phyloP scores from a whole-genome alignment of 495 filamentous ascomycete species.

The Ramalina intermedia region DNA sequence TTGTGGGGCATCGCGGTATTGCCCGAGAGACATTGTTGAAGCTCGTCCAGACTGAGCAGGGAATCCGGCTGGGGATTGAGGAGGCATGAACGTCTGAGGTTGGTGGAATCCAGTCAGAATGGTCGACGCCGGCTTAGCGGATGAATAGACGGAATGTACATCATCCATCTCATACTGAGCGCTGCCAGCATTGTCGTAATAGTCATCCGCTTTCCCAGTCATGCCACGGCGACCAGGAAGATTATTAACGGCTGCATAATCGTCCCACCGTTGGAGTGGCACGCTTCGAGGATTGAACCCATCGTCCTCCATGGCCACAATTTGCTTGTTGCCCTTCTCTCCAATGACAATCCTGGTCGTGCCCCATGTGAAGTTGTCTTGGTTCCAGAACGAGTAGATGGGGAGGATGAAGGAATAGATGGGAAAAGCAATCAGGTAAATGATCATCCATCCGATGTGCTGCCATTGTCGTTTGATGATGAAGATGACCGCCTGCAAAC shows the following conservation, averaged over 20 bases:
- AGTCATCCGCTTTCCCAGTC: conserved; percentile 48
- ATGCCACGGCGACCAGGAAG: conserved; percentile 80
- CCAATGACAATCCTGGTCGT: conserved; percentile 94
- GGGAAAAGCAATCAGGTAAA: conserved; percentile 87
- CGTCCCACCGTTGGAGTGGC: conserved; percentile 92
- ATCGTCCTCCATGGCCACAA: conserved; percentile 78
- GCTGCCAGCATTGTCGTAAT: conserved; percentile 24
- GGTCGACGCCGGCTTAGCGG: conserved; percentile 80
- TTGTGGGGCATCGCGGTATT: conserved; percentile 36
- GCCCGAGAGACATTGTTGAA: conserved; percentile 42
- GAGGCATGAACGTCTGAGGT: conserved; percentile 54
- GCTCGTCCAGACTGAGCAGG: conserved; percentile 34
- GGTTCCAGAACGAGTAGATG: conserved; percentile 97
- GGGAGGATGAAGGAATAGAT: conserved; percentile 87
- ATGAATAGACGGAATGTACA: conserved; percentile 91
- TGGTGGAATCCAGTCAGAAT: conserved; percentile 70
- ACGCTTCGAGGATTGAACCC: conserved; percentile 82
- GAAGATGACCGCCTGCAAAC: conserved; percentile 90
- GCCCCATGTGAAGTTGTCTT: conserved; percentile 97
- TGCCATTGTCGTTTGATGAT: conserved; percentile 95
- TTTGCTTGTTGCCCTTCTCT: conserved; percentile 77
- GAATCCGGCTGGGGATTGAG: conserved; percentile 61
- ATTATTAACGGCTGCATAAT: conserved; percentile 82
- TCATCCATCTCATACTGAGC: conserved; percentile 83
- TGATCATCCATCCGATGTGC: conserved; percentile 97